Evolutionary conservation across 208 protist species (phyloP).

Genomic region (Angomonas ambiguus): DNA sequence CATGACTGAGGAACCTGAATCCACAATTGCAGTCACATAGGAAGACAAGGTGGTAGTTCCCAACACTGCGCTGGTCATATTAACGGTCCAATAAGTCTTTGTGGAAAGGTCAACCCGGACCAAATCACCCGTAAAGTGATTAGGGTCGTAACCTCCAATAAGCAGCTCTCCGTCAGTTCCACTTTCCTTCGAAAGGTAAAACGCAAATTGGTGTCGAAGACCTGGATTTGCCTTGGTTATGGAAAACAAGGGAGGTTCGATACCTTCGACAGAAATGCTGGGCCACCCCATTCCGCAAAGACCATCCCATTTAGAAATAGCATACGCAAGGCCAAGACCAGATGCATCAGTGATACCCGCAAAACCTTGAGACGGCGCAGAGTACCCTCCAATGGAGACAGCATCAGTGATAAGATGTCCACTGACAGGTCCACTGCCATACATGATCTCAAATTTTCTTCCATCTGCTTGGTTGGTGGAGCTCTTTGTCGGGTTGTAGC

Average conservation of each 20-base stretch:
- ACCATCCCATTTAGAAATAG: slow-evolving; percentile 92
- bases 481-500: slow-evolving; percentile 79
- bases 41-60: slow-evolving; percentile 36
- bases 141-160: slow-evolving; percentile 80
- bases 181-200: slow-evolving; percentile 63
- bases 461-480: slow-evolving; percentile 84
- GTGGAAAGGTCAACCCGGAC: slow-evolving; percentile 82
- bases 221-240: slow-evolving; percentile 30
- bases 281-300: slow-evolving; percentile 60
- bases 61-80: slow-evolving; percentile 37
- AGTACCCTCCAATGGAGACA: slow-evolving; percentile 70
- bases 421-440: slow-evolving; percentile 89
- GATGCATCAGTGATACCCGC: slow-evolving; percentile 88
- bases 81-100: slow-evolving; percentile 90
- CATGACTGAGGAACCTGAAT: slow-evolving; percentile 94
- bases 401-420: slow-evolving; percentile 89
- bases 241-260: slow-evolving; percentile 72
- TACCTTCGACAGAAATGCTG: slow-evolving; percentile 82
- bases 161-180: slow-evolving; percentile 57
- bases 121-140: slow-evolving; percentile 72
- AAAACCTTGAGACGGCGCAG: slow-evolving; percentile 66
- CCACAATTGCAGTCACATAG: slow-evolving; percentile 59
- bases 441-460: slow-evolving; percentile 84
- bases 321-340: slow-evolving; percentile 77
- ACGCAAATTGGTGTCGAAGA: slow-evolving; percentile 60